Base-by-base conservation (phyloP, 441 rosid species). In the Isatis lusitanica region DNA sequence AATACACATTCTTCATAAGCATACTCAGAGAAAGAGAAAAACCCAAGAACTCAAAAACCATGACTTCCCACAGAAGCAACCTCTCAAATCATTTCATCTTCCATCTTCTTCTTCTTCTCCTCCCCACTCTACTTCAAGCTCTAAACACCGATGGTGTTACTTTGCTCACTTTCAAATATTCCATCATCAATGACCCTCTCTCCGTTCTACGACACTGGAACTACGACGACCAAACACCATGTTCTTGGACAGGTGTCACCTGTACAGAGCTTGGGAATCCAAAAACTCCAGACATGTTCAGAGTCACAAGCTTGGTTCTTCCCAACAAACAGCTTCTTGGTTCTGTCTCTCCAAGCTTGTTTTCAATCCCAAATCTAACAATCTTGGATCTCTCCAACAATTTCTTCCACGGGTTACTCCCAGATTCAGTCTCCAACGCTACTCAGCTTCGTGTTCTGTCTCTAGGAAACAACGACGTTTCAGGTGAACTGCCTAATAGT, bases 351-450 rank as follows among this genome's bases (percentile, higher is more conserved):
- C 66, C 78, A 2, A 85, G 79, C 28, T 64, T 94, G 53, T 90
- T 88, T 46, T 69, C 51, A 28, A 78, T 94, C 50, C 74, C 83
- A 57, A 77, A 90, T 70, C 91, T 94, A 26, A 59, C 61, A 9
- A 81, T 77, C 42, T 79, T 94, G 51, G 97, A 94, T 82, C 92
- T 94, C 24, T 89, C 98, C 57, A 70, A 77, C 76, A 94, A 94
- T 68, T 72, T 83, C 75, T 78, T 94, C 17, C 87, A 88, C 13
- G 98, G 98, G 53, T 80, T 93, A 24, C 61, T 94, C 48, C 97
- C 96, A 1, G 78, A 56, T 67, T 79, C 91, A 0, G 56, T 92
- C 39, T 82, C 86, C 44, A 87, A 83, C 51, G 75, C 90, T 0
- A 79, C 85, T 39, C 79, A 88, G 77, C 89, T 94, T 16, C 83